Conservation (phyloP, 495 filamentous ascomycete genomes). For the Podospora tetraspora region DNA sequence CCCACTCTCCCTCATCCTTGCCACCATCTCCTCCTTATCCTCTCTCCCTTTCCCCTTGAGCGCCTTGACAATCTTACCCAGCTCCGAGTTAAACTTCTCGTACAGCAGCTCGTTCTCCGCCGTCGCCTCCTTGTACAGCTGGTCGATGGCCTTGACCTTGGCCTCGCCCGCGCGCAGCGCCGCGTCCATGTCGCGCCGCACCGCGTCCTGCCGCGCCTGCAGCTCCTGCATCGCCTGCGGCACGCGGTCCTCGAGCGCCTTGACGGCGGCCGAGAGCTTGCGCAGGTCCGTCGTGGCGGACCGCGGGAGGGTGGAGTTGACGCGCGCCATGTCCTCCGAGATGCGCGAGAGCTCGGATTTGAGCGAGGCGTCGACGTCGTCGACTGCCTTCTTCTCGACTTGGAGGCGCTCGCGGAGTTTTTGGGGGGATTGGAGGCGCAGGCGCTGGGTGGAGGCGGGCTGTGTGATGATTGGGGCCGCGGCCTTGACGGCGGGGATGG, state of each 20-base stretch:
- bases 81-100: slow-evolving; percentile 84
- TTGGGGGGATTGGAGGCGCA: slow-evolving; percentile 84
- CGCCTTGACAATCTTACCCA: slow-evolving; percentile 74
- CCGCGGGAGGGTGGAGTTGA: slow-evolving; percentile 45
- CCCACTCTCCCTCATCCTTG: slow-evolving; percentile 57
- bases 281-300: slow-evolving; percentile 38
- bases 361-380: slow-evolving; percentile 60
- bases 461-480: neutral
- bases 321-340: slow-evolving; percentile 68
- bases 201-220: slow-evolving; percentile 50
- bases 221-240: slow-evolving; percentile 58
- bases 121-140: slow-evolving; percentile 80
- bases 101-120: slow-evolving; percentile 94
- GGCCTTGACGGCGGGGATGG: slow-evolving; percentile 33
- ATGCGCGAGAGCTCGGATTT: slow-evolving; percentile 77
- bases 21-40: slow-evolving; percentile 66
- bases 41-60: slow-evolving; percentile 63
- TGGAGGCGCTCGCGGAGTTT: slow-evolving; percentile 88
- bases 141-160: slow-evolving; percentile 78
- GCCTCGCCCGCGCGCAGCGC: slow-evolving; percentile 65
- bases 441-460: slow-evolving; percentile 48
- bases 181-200: slow-evolving; percentile 64
- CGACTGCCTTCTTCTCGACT: slow-evolving; percentile 68
- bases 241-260: slow-evolving; percentile 59
- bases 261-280: slow-evolving; percentile 52